phyloP scores from a whole-genome alignment of 2,329 filamentous ascomycete species.

The Fusarium sp. region DNA sequence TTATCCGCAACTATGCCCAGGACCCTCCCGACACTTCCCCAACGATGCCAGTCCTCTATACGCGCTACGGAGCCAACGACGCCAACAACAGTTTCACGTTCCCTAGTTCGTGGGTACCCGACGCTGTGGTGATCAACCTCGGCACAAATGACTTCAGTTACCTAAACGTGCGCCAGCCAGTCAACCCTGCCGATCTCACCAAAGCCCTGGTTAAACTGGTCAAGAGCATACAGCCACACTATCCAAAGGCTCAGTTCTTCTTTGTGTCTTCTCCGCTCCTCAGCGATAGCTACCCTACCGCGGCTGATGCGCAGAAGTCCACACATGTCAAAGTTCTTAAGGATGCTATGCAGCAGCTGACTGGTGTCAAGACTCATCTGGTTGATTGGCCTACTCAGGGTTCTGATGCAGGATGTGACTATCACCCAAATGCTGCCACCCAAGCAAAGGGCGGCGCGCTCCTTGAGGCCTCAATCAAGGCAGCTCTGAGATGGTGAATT shows the following conservation, averaged over 20 bases:
- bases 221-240: constrained; percentile 46
- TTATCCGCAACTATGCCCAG: constrained; percentile 52
- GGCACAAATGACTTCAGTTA: constrained; percentile 57
- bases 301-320: constrained; percentile 50
- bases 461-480: constrained; percentile 42
- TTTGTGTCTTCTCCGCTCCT: constrained; percentile 54
- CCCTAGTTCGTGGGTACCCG: constrained; percentile 39
- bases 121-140: constrained; percentile 55
- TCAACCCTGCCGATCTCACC: constrained; percentile 43
- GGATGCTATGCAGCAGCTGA: constrained; percentile 46
- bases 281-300: constrained; percentile 50
- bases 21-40: constrained; percentile 45
- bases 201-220: constrained; percentile 39
- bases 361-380: constrained; percentile 46
- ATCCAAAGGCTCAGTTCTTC: constrained; percentile 51
- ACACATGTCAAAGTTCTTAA: constrained; percentile 49
- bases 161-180: constrained; percentile 41
- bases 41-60: constrained; percentile 53
- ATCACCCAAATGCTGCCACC: constrained; percentile 53
- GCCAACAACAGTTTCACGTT: constrained; percentile 51
- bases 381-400: constrained; percentile 55
- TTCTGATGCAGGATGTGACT: constrained; percentile 54
- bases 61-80: constrained; percentile 55
- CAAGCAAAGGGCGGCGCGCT: constrained; percentile 45
- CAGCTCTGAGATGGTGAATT: constrained; percentile 18